These are phyloP conservation scores for Pseudogymnoascus destructans DNA, from an alignment of 2,329 filamentous ascomycete genomes.

Conservation along the genomic window DNA sequence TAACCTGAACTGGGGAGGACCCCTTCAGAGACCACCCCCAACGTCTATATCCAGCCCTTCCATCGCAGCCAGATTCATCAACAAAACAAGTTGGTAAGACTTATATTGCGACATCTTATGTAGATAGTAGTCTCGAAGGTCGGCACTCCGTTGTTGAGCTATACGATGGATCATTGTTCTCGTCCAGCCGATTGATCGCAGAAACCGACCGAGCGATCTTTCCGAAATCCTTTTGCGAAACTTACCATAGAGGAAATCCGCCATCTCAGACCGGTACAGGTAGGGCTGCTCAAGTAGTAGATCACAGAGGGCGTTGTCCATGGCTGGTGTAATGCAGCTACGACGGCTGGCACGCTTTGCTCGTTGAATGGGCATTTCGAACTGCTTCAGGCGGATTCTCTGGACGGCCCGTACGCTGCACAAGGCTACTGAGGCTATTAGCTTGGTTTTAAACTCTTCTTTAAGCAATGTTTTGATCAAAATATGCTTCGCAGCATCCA, in stretches of 20 bases:
- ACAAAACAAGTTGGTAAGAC: slow-evolving; percentile 18
- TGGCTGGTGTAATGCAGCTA: slow-evolving; percentile 17
- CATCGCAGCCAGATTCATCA: slow-evolving; percentile 10
- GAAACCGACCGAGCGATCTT: not conserved
- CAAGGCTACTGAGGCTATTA: slow-evolving; percentile 16
- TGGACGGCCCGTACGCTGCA: not conserved
- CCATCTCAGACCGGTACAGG: slow-evolving; percentile 23
- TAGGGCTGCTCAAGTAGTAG: slow-evolving; percentile 23
- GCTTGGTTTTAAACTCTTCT: slow-evolving; percentile 16
- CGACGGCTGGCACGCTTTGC: slow-evolving; percentile 16
- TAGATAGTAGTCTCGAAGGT: slow-evolving; percentile 27
- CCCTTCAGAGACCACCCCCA: slow-evolving; percentile 27
- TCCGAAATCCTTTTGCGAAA: not conserved
- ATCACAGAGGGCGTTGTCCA: slow-evolving; percentile 22
- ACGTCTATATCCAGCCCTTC: slow-evolving; percentile 18
- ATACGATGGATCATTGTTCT: slow-evolving; percentile 25
- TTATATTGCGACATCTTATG: slow-evolving; percentile 25
- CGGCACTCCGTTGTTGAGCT: slow-evolving; percentile 24
- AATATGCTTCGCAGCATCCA: slow-evolving; percentile 12
- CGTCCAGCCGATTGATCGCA: slow-evolving; percentile 19
- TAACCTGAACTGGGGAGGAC: not conserved
- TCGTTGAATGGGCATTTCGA: not conserved
- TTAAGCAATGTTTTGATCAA: slow-evolving; percentile 16
- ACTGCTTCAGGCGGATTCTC: not conserved
- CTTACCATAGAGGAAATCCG: slow-evolving; percentile 17